These are phyloP conservation scores for Yarrowia sp. DNA, from an alignment of 805 yeast genomes.

Conservation along the genomic window DNA sequence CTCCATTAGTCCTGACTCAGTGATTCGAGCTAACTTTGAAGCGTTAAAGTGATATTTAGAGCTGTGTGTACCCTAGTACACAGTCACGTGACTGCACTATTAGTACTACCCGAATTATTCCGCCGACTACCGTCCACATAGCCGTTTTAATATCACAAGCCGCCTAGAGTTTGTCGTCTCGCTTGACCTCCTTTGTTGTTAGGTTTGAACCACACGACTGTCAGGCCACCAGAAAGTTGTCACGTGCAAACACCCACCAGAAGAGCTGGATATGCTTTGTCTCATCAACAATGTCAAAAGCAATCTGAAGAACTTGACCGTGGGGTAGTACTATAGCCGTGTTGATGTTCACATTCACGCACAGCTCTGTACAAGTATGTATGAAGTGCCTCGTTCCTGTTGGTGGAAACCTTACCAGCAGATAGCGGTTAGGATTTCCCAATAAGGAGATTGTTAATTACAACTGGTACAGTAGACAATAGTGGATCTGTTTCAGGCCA, in stretches of 20 bases:
- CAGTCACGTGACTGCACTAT: too few species aligned
- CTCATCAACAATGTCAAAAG: too few species aligned
- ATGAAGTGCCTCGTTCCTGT: not conserved
- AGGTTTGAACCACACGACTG: not conserved
- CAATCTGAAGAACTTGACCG: too few species aligned
- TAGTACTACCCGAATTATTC: too few species aligned
- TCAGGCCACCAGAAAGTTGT: not conserved
- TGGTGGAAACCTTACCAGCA: not conserved
- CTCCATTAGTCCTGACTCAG: not conserved
- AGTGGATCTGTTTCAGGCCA: too few species aligned
- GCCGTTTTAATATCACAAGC: not conserved
- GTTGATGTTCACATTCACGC: not conserved
- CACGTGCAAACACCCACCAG: too few species aligned
- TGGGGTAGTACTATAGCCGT: too few species aligned
- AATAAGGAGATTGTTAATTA: not conserved
- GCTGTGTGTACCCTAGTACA: too few species aligned
- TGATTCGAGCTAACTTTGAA: not conserved
- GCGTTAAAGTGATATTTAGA: too few species aligned
- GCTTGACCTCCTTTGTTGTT: not conserved
- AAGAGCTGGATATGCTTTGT: too few species aligned
- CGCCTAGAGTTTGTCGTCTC: not conserved
- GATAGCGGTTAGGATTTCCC: slow-evolving; percentile 24
- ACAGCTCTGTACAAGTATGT: not conserved
- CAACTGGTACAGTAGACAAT: too few species aligned
- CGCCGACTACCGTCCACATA: not conserved